phyloP scores from a whole-genome alignment of 331 rosid genomes.

The Saraca asoca region DNA sequence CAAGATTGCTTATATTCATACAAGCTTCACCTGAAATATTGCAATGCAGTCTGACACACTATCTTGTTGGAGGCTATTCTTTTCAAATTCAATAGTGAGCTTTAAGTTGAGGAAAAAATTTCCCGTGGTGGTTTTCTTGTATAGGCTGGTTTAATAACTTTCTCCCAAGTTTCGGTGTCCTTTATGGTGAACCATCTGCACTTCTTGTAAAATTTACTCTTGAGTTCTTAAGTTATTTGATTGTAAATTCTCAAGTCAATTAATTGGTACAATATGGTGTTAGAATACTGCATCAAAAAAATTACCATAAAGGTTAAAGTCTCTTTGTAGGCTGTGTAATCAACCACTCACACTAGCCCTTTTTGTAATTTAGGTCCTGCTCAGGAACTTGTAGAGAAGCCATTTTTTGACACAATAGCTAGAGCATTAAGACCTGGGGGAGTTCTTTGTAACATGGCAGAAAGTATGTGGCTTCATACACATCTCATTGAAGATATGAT shows the following conservation, averaged over 20 bases:
- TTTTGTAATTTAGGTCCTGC: conserved; percentile 76
- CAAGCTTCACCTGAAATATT: conserved; percentile 22
- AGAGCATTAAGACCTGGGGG: conserved; percentile 92
- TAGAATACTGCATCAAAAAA: not conserved
- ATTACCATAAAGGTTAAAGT: not conserved
- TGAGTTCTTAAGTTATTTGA: not conserved
- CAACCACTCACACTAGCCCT: conserved; percentile 22
- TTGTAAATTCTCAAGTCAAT: not conserved
- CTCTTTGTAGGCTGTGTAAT: conserved; percentile 7
- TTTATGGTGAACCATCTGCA: not conserved
- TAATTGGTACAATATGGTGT: not conserved
- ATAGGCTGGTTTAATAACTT: not conserved
- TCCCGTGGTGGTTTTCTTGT: not conserved
- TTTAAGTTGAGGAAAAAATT: conserved; percentile 4
- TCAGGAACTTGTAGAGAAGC: conserved; percentile 94
- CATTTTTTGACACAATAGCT: conserved; percentile 83
- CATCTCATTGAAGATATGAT: conserved; percentile 89
- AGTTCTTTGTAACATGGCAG: conserved; percentile 97
- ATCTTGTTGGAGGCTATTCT: not conserved
- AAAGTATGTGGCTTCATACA: conserved; percentile 99
- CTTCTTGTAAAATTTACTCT: not conserved
- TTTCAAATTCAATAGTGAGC: not conserved
- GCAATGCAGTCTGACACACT: not conserved
- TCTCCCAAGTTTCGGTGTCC: not conserved
- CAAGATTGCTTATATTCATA: conserved; percentile 10